Conservation (phyloP, 306 rosid genomes). For the Dalbergia oliveri region DNA sequence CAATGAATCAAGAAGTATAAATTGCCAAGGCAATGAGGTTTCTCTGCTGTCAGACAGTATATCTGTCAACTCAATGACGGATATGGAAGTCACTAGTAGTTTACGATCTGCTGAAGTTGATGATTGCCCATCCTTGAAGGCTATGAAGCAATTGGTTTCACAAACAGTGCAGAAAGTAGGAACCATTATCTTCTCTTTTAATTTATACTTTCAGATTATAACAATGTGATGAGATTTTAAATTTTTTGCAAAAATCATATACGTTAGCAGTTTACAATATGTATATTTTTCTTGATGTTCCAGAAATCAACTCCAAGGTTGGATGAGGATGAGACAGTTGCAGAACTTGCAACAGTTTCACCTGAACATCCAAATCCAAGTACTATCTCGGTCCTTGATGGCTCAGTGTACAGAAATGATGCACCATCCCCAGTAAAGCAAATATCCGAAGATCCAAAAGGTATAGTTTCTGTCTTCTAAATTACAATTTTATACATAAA, state of each 20-base stretch:
- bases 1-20: constrained; percentile 64
- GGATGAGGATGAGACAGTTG: constrained; percentile 59
- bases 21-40: constrained; percentile 69
- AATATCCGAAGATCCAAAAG: constrained; percentile 59
- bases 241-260: not conserved
- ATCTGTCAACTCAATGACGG: constrained; percentile 52
- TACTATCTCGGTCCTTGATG: constrained; percentile 86
- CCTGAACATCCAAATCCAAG: constrained; percentile 86
- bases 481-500: not conserved
- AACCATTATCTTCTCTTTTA: constrained; percentile 45
- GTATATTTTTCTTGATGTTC: constrained; percentile 43
- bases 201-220: constrained; percentile 20
- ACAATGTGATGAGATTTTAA: not conserved
- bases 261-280: constrained; percentile 35
- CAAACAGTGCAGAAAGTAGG: constrained; percentile 65
- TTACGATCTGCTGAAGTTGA: constrained; percentile 51
- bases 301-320: constrained; percentile 64
- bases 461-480: constrained; percentile 53
- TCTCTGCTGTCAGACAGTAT: constrained; percentile 59
- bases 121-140: constrained; percentile 58
- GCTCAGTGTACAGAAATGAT: constrained; percentile 68
- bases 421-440: constrained; percentile 66
- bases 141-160: constrained; percentile 56
- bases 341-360: constrained; percentile 62
- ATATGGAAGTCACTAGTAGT: constrained; percentile 65